These are phyloP conservation scores for Ascochyta koolunga DNA, from an alignment of 2,329 filamentous ascomycete genomes.

Conservation along the genomic window DNA sequence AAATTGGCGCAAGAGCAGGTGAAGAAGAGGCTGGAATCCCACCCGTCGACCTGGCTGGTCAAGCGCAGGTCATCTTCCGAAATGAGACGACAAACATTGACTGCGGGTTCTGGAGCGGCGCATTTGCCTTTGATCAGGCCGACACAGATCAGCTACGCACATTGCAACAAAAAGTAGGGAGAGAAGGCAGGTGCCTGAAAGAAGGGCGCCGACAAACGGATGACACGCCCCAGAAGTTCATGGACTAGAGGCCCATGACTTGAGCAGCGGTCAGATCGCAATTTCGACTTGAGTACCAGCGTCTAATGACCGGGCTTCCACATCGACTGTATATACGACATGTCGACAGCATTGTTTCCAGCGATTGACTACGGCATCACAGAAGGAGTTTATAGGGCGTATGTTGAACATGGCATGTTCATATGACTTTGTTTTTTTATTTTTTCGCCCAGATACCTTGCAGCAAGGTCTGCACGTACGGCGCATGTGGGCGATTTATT, in stretches of 20 bases:
- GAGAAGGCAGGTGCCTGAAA: conserved; percentile 48
- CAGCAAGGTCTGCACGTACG: conserved; percentile 7
- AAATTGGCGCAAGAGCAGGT: conserved; percentile 38
- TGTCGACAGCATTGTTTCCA: conserved; percentile 5
- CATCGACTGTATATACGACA: conserved; percentile 9
- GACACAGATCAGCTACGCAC: conserved; percentile 39
- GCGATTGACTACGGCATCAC: not conserved
- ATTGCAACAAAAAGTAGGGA: conserved; percentile 47
- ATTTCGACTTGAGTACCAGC: not conserved
- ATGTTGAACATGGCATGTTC: not conserved
- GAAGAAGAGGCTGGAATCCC: conserved; percentile 37
- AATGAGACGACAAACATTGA: conserved; percentile 48
- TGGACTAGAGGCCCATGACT: conserved; percentile 9
- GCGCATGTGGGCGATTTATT: conserved; percentile 2
- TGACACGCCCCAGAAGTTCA: conserved; percentile 16
- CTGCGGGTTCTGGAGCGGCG: conserved; percentile 49
- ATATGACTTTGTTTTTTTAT: not conserved
- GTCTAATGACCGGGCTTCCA: conserved; percentile 4
- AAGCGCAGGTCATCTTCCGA: conserved; percentile 37
- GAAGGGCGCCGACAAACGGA: conserved; percentile 22
- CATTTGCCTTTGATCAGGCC: conserved; percentile 44
- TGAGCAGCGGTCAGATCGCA: not conserved
- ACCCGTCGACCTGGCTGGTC: conserved; percentile 44
- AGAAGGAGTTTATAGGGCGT: not conserved
- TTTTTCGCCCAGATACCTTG: not conserved